phyloP scores from a whole-genome alignment of 2,329 filamentous ascomycete species.

The Aspergillus neotritici region DNA sequence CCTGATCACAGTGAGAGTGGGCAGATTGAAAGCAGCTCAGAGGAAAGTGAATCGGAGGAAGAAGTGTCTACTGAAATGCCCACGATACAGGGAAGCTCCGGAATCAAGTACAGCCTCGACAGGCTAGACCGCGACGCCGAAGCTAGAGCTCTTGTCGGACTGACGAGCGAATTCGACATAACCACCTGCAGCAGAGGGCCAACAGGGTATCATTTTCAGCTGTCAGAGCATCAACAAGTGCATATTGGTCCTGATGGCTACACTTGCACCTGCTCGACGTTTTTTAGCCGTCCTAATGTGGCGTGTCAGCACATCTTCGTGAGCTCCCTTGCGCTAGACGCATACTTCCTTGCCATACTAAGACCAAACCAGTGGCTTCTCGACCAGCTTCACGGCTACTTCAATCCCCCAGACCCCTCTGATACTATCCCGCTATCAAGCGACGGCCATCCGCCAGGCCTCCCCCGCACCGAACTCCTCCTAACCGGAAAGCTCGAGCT shows the following conservation, averaged over 20 bases:
- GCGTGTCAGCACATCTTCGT: constrained; percentile 42
- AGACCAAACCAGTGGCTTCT: constrained; percentile 35
- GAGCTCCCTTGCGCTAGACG: constrained; percentile 14
- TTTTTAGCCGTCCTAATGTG: constrained; percentile 21
- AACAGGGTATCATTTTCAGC: constrained; percentile 33
- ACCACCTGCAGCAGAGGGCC: constrained; percentile 27
- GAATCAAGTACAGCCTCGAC: constrained; percentile 33
- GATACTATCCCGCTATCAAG: constrained; percentile 26
- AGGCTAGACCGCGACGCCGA: constrained; percentile 26
- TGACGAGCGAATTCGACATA: constrained; percentile 31
- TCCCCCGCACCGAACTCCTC: constrained; percentile 28
- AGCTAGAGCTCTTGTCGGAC: constrained; percentile 30
- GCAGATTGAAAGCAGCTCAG: constrained; percentile 11
- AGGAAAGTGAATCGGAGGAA: constrained; percentile 14
- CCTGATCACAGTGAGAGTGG: constrained; percentile 13
- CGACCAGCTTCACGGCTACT: constrained; percentile 35
- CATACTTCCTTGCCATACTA: constrained; percentile 2
- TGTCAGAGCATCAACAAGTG: constrained; percentile 32
- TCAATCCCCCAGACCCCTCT: constrained; percentile 24
- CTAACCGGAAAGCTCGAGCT: constrained; percentile 28
- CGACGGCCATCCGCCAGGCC: constrained; percentile 27
- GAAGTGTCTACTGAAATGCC: constrained; percentile 16
- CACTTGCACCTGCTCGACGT: constrained; percentile 35
- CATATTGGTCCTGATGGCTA: constrained; percentile 25
- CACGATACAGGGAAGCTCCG: constrained; percentile 26